Percentiles rank a stretch among this genome's conserved stretches.
phyloP scores from a whole-genome alignment of 2,329 filamentous ascomycete species.

The Aspergillus sp. region DNA sequence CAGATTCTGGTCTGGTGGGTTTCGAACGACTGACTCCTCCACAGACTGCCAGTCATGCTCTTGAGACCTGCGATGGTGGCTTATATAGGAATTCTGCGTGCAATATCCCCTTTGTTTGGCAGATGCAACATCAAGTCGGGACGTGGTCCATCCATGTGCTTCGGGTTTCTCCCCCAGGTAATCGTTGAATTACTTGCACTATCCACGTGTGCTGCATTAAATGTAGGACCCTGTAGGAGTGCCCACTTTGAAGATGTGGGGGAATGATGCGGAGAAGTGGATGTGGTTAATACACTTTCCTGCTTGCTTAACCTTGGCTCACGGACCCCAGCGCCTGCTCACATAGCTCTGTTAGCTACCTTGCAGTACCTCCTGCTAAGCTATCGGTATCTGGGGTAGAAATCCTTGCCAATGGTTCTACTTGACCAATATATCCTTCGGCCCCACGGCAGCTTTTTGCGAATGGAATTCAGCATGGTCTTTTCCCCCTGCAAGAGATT shows the following conservation, averaged over 20 bases:
- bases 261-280: not conserved
- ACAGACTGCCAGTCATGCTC: not conserved
- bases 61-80: not conserved
- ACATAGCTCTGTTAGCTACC: too few species aligned
- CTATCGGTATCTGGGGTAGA: too few species aligned
- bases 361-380: too few species aligned
- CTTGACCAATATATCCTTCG: too few species aligned
- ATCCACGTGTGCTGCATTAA: not conserved
- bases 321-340: too few species aligned
- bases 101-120: not conserved
- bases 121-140: not conserved
- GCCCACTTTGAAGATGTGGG: not conserved
- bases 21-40: too few species aligned
- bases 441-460: too few species aligned
- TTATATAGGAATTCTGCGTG: not conserved
- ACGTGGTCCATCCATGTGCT: not conserved
- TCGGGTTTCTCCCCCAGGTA: not conserved
- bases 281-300: not conserved
- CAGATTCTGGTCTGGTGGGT: too few species aligned
- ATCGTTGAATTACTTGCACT: not conserved
- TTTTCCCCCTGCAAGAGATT: too few species aligned
- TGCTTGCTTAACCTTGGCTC: not conserved
- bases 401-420: too few species aligned
- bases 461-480: too few species aligned
- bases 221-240: not conserved